Base-by-base conservation (phyloP, 116 monocot species). In the Zostera marina region DNA sequence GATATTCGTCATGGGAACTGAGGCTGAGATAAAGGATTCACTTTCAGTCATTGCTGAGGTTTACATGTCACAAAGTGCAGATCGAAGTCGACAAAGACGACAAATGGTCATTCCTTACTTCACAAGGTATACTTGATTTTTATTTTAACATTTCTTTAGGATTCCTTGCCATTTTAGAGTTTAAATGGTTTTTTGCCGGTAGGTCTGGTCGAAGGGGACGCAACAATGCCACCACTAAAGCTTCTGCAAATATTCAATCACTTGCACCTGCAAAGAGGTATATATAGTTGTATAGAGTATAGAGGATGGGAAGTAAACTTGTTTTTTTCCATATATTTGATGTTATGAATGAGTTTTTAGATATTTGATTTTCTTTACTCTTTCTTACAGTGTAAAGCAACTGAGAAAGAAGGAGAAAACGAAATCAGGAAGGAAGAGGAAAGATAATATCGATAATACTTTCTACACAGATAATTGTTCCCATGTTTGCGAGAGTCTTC, bases 61-160 rank as follows among this genome's bases (percentile, higher is more conserved):
- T 68, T 64, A 78, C 51, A 9, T 61, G 26, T 54, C 68, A 44
- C 75, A 69, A 41, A 60, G 47, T 56, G 56, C 67, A 46, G 59
- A 47, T 59, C 59, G 24, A 68, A 60, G 70, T 26, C 69, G 46
- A 59, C 78, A 77, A 22, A 65, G 60, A 56, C 54, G 74, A 15
- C 51, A 82, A 54, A 73, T 79, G 76, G 78, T 92, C 23, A 72
- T 87, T 63, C 92, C 87, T 8, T 92, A 92, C 56, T 92, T 92
- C 53, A 77, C 70, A 48, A 76, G 92, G 92, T 92, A 68, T 22
- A n/a, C 7, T 7, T 44, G 26, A 15, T 58, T 38, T 20, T 41
- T 58, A 4, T 47, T 47, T 47, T 39, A 40, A 56, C 15, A 32
- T 32, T 32, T 32, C 4, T 32, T 32, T 32, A 32, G 32, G 32